Percentiles rank a stretch among this genome's conserved stretches.
Evolutionary conservation across 169 alveolate genomes (phyloP).

Genomic region (Cryptosporidium felis): DNA sequence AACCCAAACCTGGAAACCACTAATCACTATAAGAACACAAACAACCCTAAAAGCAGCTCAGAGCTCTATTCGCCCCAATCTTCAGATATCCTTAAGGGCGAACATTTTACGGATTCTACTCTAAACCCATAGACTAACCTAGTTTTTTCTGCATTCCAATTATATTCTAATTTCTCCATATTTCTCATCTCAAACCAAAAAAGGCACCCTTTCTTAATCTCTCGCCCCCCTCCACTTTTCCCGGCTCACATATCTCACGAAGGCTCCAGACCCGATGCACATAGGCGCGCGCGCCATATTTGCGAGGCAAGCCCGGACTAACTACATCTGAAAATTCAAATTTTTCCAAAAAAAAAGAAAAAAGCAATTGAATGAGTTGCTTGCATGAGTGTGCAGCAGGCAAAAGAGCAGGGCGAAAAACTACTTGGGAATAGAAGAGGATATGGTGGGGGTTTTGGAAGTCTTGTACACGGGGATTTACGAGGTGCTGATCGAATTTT

Average conservation of each 20-base stretch:
- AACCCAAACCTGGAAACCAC: not conserved
- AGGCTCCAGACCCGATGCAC: too few relatives aligned
- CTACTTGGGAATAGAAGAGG: not conserved
- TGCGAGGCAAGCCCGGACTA: constrained; percentile 67
- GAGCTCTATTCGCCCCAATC: not conserved
- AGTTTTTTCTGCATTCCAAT: too few relatives aligned
- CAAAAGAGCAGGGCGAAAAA: not conserved
- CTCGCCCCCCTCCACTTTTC: too few relatives aligned
- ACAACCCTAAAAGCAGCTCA: not conserved
- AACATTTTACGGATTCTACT: not conserved
- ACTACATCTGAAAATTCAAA: constrained; percentile 66
- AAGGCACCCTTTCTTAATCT: too few relatives aligned
- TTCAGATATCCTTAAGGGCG: not conserved
- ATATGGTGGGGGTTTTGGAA: not conserved
- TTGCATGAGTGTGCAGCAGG: not conserved
- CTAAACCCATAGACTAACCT: too few relatives aligned
- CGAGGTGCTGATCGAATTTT: constrained; percentile 8
- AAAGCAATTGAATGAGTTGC: not conserved
- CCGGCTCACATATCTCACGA: too few relatives aligned
- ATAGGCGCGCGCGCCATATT: constrained; percentile 2
- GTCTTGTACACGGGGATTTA: constrained; percentile 32
- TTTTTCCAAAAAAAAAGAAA: constrained; percentile 31
- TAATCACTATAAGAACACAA: not conserved
- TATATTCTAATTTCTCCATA: too few relatives aligned
- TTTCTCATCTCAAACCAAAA: too few relatives aligned